phyloP scores from a whole-genome alignment of 495 filamentous ascomycete genomes.

The Beverwykella pulmonaria region DNA sequence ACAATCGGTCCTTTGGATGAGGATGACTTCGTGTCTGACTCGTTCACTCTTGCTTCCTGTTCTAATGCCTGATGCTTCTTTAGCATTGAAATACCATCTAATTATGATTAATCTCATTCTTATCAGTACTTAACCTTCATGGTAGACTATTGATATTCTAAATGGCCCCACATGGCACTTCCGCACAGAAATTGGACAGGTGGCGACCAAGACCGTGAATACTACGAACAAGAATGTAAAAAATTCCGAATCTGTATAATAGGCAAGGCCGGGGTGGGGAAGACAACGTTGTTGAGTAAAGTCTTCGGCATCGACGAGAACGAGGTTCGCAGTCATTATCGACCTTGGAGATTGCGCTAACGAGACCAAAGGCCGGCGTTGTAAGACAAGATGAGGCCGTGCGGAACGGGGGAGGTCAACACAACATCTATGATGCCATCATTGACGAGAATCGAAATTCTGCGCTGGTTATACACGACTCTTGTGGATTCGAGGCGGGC shows the following conservation, averaged over 20 bases:
- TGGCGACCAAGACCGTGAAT: neutral
- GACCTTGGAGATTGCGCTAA: neutral
- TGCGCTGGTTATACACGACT: constrained; percentile 14
- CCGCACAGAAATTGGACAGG: neutral
- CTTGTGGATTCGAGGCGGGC: constrained; percentile 11
- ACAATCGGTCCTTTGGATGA: no score
- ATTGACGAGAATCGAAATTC: constrained; percentile 13
- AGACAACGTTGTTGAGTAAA: constrained; percentile 4
- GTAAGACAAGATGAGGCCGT: neutral
- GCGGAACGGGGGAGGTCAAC: neutral
- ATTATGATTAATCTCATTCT: no score
- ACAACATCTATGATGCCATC: constrained; percentile 12
- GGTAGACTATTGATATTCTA: neutral
- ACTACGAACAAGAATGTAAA: constrained; percentile 10
- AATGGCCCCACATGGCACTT: neutral
- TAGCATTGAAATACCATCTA: no score
- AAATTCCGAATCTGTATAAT: constrained; percentile 17
- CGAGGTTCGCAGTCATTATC: neutral
- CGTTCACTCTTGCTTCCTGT: no score
- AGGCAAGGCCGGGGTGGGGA: constrained; percentile 14
- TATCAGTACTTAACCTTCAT: no score
- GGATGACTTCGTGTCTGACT: no score
- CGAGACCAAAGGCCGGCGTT: constrained; percentile 1
- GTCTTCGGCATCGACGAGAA: constrained; percentile 10
- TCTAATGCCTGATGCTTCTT: no score